Evolutionary conservation across 768 basidiomycete species (phyloP).

Genomic region (Phaffia australis): DNA sequence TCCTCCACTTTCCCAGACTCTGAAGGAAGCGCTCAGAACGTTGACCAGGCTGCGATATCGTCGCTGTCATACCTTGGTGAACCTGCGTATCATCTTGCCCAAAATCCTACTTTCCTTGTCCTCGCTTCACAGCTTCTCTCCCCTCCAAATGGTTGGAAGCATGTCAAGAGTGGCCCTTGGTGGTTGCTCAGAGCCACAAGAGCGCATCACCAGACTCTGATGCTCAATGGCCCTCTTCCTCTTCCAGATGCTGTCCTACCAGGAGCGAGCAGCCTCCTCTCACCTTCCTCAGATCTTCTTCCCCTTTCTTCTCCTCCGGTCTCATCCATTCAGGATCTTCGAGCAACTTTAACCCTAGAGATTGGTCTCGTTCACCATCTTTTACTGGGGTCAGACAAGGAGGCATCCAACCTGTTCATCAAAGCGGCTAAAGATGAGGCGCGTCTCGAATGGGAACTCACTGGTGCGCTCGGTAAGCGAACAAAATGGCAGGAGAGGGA

Average conservation of each 20-base stretch:
- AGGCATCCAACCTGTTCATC: conserved; percentile 65
- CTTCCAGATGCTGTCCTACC: conserved; percentile 41
- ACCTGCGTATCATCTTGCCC: conserved; percentile 85
- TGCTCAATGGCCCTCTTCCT: conserved; percentile 72
- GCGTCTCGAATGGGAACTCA: conserved; percentile 76
- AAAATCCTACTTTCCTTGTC: conserved; percentile 56
- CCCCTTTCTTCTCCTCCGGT: conserved; percentile 28
- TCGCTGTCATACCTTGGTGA: conserved; percentile 78
- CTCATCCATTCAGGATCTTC: conserved; percentile 50
- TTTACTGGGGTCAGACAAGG: conserved; percentile 51
- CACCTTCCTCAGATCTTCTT: conserved; percentile 1
- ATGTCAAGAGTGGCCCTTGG: conserved; percentile 52
- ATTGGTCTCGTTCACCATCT: conserved; percentile 67
- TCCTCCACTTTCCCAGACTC: conserved; percentile 35
- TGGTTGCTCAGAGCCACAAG: conserved; percentile 61
- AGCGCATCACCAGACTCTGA: conserved; percentile 37
- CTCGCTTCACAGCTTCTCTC: conserved; percentile 58
- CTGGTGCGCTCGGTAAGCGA: conserved; percentile 81
- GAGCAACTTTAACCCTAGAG: conserved; percentile 60
- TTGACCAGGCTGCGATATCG: conserved; percentile 58
- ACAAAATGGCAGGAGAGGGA: conserved; percentile 86
- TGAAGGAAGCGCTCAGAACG: conserved; percentile 30
- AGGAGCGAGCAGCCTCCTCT: conserved; percentile 35
- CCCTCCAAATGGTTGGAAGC: conserved; percentile 36
- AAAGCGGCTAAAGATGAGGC: conserved; percentile 58